phyloP scores from a whole-genome alignment of 306 rosid species.

The Trichosanthes truncata region DNA sequence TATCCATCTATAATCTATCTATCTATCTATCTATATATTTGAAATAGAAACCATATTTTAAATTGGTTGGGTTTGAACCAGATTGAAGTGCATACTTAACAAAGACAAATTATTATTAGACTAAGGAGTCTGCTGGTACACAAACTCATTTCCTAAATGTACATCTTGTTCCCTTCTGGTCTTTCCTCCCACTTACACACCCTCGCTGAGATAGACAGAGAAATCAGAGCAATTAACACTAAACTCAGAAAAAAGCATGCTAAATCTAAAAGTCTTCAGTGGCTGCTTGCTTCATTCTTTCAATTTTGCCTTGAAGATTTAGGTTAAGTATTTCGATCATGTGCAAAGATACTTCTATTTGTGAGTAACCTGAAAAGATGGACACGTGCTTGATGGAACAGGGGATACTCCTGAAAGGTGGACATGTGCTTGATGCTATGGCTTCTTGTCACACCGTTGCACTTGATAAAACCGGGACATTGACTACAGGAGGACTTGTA shows the following conservation, averaged over 20 bases:
- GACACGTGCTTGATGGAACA: conserved; percentile 13
- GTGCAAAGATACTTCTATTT: neutral
- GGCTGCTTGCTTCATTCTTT: neutral
- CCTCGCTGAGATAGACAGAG: neutral
- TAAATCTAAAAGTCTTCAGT: neutral
- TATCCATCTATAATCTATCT: neutral
- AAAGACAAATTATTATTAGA: neutral
- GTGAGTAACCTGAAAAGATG: neutral
- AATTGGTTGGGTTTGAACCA: neutral
- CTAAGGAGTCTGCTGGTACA: neutral
- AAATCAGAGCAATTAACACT: neutral
- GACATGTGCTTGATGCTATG: conserved; percentile 89
- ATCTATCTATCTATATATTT: neutral
- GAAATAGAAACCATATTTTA: neutral
- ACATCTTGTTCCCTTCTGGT: neutral
- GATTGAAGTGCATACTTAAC: neutral
- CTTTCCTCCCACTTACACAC: neutral
- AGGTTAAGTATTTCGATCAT: neutral
- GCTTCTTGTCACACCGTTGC: conserved; percentile 90
- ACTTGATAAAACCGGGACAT: conserved; percentile 96
- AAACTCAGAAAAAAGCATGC: neutral
- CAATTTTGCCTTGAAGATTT: neutral
- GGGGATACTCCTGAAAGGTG: conserved; percentile 97
- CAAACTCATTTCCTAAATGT: neutral
- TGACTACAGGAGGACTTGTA: conserved; percentile 85